Conservation (phyloP, 495 filamentous ascomycete genomes). For the Penicillium chermesinum region DNA sequence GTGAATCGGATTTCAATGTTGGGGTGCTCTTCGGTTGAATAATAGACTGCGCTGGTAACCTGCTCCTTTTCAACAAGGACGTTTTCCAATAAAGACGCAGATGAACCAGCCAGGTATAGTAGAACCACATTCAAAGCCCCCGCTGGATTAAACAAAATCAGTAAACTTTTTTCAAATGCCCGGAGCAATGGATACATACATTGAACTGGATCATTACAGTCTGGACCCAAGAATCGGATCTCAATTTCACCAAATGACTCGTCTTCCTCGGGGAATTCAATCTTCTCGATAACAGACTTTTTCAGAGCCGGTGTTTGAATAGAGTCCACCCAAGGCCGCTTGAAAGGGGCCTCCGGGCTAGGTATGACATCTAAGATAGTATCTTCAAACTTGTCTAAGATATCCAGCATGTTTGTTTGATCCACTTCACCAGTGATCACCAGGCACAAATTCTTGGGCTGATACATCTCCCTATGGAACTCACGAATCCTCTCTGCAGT, state of each 20-base stretch:
- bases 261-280: slow-evolving; percentile 95
- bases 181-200: slow-evolving; percentile 32
- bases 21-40: slow-evolving; percentile 70
- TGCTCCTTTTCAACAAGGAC: slow-evolving; percentile 90
- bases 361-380: slow-evolving; percentile 79
- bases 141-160: slow-evolving; percentile 32
- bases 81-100: slow-evolving; percentile 87
- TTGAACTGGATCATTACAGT: slow-evolving; percentile 57
- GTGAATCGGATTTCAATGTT: slow-evolving; percentile 77
- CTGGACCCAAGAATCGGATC: slow-evolving; percentile 79
- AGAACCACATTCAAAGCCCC: slow-evolving; percentile 72
- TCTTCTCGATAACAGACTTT: slow-evolving; percentile 63
- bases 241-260: slow-evolving; percentile 84
- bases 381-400: slow-evolving; percentile 83
- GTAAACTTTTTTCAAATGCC: not conserved
- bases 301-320: slow-evolving; percentile 64
- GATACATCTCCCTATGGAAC: slow-evolving; percentile 97
- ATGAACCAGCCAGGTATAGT: slow-evolving; percentile 84
- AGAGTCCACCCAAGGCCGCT: slow-evolving; percentile 86
- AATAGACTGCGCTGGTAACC: slow-evolving; percentile 75
- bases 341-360: slow-evolving; percentile 66
- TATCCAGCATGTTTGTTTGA: slow-evolving; percentile 70
- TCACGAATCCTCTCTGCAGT: slow-evolving; percentile 83
- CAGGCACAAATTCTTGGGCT: slow-evolving; percentile 90
- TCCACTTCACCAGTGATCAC: slow-evolving; percentile 86